Conservation (phyloP, 495 filamentous ascomycete genomes). For the Parmelia sp. region DNA sequence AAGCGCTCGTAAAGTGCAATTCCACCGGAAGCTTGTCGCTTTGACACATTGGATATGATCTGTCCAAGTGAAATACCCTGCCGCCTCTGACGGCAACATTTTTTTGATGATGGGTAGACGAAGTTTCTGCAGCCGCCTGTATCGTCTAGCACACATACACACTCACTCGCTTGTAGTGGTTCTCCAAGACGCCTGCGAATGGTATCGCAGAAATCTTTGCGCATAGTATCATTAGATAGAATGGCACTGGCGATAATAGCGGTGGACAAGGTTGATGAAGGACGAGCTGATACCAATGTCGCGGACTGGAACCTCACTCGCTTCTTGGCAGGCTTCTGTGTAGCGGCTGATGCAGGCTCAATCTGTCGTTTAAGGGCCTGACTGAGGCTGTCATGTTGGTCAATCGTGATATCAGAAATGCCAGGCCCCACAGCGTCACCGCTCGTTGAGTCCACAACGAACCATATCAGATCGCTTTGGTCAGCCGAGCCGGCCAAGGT, state of each 20-base stretch:
- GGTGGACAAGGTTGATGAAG: neutral
- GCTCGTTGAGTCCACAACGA: conserved; percentile 23
- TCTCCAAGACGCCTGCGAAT: conserved; percentile 18
- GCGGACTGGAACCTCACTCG: conserved; percentile 21
- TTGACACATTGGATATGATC: conserved; percentile 17
- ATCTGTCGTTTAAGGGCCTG: conserved; percentile 22
- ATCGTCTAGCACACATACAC: conserved; percentile 25
- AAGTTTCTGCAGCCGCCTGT: conserved; percentile 22
- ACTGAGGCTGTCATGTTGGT: neutral
- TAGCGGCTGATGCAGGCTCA: neutral
- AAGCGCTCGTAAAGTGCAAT: conserved; percentile 27
- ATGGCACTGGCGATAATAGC: neutral
- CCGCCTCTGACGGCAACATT: neutral
- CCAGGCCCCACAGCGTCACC: conserved; percentile 3
- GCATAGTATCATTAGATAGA: conserved; percentile 14
- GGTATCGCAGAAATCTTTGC: conserved; percentile 27
- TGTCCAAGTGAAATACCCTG: conserved; percentile 20
- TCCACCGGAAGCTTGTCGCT: neutral
- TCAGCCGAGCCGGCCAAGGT: conserved; percentile 6
- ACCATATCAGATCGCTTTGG: conserved; percentile 22
- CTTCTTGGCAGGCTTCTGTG: conserved; percentile 18
- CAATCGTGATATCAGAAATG: neutral
- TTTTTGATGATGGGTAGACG: conserved; percentile 24
- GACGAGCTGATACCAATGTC: neutral
- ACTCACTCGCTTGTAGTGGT: conserved; percentile 11